Evolutionary conservation across 257 asterid genomes (phyloP).

Genomic region (Jaltomata sinuosa): DNA sequence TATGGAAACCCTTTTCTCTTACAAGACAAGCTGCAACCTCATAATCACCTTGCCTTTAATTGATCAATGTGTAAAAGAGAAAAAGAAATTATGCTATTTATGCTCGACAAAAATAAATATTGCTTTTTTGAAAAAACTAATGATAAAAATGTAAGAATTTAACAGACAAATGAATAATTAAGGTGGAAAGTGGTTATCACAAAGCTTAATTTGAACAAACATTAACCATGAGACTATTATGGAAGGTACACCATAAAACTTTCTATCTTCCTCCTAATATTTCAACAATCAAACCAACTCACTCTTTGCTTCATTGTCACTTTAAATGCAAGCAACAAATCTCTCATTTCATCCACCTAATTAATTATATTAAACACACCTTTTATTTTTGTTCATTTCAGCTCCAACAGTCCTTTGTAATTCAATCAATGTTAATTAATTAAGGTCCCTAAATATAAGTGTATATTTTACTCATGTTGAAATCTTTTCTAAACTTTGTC

Average conservation of each 20-base stretch:
- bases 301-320: slow-evolving; percentile 12
- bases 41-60: not conserved
- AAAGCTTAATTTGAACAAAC: not conserved
- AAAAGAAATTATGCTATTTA: not conserved
- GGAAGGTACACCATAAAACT: slow-evolving; percentile 1
- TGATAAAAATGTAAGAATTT: not conserved
- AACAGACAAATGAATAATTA: not conserved
- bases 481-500: not conserved
- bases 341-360: slow-evolving; percentile 8
- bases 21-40: not conserved
- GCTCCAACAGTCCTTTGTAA: not conserved
- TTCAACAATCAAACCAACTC: not conserved
- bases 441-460: not conserved
- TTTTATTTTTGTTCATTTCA: not conserved
- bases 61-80: not conserved
- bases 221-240: not conserved
- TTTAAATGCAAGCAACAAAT: slow-evolving; percentile 37
- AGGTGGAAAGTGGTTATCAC: not conserved
- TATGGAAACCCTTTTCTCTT: not conserved
- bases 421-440: not conserved
- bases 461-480: not conserved
- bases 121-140: too few species aligned
- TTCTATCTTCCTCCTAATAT: not conserved
- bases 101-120: not conserved
- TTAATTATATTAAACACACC: slow-evolving; percentile 18